Conservation (phyloP, 192 early-diverging fungal genomes). For the Thoreauomyces humboldtii region DNA sequence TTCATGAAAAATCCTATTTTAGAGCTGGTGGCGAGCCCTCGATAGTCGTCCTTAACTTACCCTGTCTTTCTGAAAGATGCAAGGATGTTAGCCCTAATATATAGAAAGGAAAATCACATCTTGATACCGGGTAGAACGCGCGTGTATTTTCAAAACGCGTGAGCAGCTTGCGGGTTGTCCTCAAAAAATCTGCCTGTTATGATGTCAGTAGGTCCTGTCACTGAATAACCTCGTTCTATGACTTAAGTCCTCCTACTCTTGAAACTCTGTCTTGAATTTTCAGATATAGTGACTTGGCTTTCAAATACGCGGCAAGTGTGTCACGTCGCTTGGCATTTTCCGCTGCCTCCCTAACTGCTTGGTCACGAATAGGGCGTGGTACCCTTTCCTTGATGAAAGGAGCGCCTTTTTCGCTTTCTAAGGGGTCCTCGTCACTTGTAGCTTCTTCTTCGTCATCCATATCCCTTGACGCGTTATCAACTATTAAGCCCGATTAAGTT, state of each 20-base stretch:
- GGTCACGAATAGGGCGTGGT: slow-evolving; percentile 3
- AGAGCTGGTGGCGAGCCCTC: no score
- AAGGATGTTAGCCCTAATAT: no score
- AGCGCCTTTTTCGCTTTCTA: no score
- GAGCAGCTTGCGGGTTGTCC: slow-evolving; percentile 32
- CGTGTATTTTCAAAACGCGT: slow-evolving; percentile 35
- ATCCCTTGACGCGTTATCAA: no score
- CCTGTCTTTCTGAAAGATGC: no score
- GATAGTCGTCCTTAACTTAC: no score
- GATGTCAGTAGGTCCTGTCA: neutral
- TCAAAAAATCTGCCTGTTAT: slow-evolving; percentile 35
- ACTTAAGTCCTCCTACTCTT: slow-evolving; percentile 6
- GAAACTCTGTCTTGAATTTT: slow-evolving; percentile 5
- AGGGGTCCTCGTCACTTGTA: no score
- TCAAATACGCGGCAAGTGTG: neutral
- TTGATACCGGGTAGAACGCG: slow-evolving; percentile 46
- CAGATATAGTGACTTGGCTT: slow-evolving; percentile 1
- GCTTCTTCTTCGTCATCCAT: no score
- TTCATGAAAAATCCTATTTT: no score
- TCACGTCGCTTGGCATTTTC: slow-evolving; percentile 10
- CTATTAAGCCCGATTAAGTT: no score
- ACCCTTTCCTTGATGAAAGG: neutral
- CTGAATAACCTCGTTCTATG: neutral
- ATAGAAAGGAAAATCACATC: no score
- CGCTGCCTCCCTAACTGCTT: slow-evolving; percentile 18